phyloP scores from a whole-genome alignment of 2,329 filamentous ascomycete species.

The Penicillium palitans region DNA sequence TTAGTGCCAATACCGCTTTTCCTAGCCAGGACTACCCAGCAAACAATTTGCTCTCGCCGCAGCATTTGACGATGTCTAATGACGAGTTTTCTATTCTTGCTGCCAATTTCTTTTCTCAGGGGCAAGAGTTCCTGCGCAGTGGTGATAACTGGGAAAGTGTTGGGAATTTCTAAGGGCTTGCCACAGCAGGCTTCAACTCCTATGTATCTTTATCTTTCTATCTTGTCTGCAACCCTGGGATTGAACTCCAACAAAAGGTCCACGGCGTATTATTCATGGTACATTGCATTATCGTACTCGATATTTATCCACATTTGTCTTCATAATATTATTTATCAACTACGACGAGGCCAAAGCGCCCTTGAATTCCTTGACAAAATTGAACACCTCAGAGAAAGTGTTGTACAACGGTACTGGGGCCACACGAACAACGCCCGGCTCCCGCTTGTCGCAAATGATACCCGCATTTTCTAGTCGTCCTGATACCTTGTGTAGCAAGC shows the following conservation, averaged over 20 bases:
- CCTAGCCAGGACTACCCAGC: constrained; percentile 18
- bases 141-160: constrained; percentile 40
- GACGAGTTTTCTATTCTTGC: constrained; percentile 50
- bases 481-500: constrained; percentile 68
- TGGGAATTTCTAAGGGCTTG: constrained; percentile 32
- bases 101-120: constrained; percentile 51
- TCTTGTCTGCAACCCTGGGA: background rate
- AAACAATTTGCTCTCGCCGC: constrained; percentile 23
- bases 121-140: constrained; percentile 44
- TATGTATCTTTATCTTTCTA: background rate
- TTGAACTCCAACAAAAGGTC: background rate
- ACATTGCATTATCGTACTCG: background rate
- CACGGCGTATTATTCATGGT: background rate
- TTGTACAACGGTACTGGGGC: constrained; percentile 83
- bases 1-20: constrained; percentile 19
- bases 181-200: background rate
- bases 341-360: constrained; percentile 26
- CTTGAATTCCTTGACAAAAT: constrained; percentile 49
- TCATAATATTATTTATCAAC: background rate
- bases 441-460: constrained; percentile 77
- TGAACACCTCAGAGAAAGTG: constrained; percentile 69
- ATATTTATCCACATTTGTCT: background rate
- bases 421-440: constrained; percentile 78
- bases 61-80: constrained; percentile 32
- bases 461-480: constrained; percentile 65